Percentiles rank a stretch among this genome's conserved stretches.
Evolutionary conservation across 1,284 basidiomycete species (phyloP).

Genomic region (Rhodotorula sp.): DNA sequence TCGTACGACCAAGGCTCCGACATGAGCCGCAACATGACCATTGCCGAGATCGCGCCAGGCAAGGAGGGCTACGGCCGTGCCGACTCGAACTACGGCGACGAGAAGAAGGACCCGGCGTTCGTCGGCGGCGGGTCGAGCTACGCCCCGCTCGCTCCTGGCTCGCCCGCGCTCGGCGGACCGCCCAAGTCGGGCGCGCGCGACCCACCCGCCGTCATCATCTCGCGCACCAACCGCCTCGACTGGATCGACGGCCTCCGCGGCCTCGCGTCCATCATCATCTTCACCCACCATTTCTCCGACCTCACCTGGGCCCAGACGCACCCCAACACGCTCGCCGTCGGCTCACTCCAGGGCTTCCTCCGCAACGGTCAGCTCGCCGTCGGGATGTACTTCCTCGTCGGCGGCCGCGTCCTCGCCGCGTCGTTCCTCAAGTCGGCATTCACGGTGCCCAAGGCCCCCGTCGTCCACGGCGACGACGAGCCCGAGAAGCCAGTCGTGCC

Average conservation of each 20-base stretch:
- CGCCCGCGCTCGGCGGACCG: conserved; percentile 42
- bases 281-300: conserved; percentile 51
- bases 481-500: conserved; percentile 44
- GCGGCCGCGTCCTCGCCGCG: conserved; percentile 50
- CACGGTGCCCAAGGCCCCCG: conserved; percentile 46
- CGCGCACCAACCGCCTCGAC: conserved; percentile 48
- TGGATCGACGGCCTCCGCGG: conserved; percentile 52
- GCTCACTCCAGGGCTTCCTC: conserved; percentile 47
- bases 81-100: conserved; percentile 36
- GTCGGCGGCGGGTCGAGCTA: conserved; percentile 29
- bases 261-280: conserved; percentile 50
- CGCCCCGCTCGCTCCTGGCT: conserved; percentile 41
- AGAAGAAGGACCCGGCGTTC: conserved; percentile 40
- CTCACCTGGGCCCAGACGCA: conserved; percentile 49
- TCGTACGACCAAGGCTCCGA: conserved; percentile 46
- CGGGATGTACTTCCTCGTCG: conserved; percentile 50
- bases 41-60: conserved; percentile 41
- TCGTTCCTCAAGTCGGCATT: conserved; percentile 50
- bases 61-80: conserved; percentile 43
- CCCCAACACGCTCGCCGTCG: conserved; percentile 48
- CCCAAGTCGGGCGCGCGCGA: conserved; percentile 35
- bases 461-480: conserved; percentile 47
- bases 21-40: conserved; percentile 35
- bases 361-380: conserved; percentile 48
- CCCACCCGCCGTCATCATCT: conserved; percentile 45